Base-by-base conservation (phyloP, 176 grass and related monocot genomes). In the Chrysopogon serrulatus region DNA sequence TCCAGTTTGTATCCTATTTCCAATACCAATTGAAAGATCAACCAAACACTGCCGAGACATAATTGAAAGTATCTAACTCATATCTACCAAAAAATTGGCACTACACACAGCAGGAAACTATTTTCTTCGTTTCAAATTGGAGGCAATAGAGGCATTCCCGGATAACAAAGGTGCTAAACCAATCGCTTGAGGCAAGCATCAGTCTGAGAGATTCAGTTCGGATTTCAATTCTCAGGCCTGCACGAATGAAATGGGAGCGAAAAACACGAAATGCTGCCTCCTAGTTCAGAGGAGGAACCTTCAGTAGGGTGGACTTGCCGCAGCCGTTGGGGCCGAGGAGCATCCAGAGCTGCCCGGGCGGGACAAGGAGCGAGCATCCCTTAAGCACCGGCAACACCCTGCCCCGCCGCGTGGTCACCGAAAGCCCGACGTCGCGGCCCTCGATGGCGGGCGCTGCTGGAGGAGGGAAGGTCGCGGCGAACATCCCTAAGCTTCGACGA, bases 261-360 rank as follows among this genome's bases (percentile, higher is more conserved):
- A 65, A 79, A 77, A 71, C 40, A 81, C 14, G 36, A 51, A 2
- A 28, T 12, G 71, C 0, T 37, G 60, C 33, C 42, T 37, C 69
- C 34, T 81, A 27, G 60, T 62, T 77, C n/a, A 86, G 53, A 81
- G 16, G 74, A 70, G 45, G 43, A 75, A 98, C 96, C 96, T 95
- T 93, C 2, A 95, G 87, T 12, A 98, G 91, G 62, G 96, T 95
- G 47, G 96, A 95, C 84, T 98, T 98, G 85, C 93, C 96, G 45
- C 96, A 95, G n/a, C 93, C 91, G 73, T 98, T 98, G 82, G 93
- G 93, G 24, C 96, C 96, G 16, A 98, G 96, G 65, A 98, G 96
- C 96, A 98, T 95, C 93, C 96, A 98, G 40, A 98, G 91, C 80
- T 98, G 83, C 24, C 96, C 96, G 24, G 83, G 83, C 1, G 91